phyloP scores from a whole-genome alignment of 192 early-diverging fungal species.

The Funneliformis mosseae region DNA sequence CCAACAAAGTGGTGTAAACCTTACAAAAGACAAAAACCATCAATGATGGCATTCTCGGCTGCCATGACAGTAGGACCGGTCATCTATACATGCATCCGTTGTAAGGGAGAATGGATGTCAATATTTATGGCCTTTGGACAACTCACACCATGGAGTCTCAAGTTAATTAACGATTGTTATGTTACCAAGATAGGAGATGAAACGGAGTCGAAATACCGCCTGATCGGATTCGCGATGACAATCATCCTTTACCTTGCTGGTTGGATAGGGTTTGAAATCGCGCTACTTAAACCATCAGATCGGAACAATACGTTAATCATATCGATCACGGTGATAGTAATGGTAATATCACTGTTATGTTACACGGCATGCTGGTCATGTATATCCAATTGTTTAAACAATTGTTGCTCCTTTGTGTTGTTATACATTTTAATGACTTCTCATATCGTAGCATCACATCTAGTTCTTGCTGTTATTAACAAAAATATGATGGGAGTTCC shows the following conservation, averaged over 20 bases:
- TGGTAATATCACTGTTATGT: not conserved
- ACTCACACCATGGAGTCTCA: slow-evolving; percentile 23
- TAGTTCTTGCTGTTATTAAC: not conserved
- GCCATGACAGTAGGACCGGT: not conserved
- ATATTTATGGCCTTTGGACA: slow-evolving; percentile 5
- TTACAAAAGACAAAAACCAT: not conserved
- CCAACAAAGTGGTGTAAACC: not conserved
- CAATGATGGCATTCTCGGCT: not conserved
- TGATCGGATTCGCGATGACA: not conserved
- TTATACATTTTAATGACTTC: not conserved
- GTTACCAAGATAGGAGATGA: not conserved
- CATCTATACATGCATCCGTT: slow-evolving; percentile 18
- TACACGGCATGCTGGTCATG: not conserved
- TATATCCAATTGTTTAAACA: not conserved
- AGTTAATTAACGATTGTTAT: slow-evolving; percentile 14
- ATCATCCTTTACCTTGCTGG: not conserved
- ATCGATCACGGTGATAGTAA: not conserved
- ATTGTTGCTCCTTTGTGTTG: not conserved
- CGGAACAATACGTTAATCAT: not conserved
- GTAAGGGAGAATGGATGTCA: not conserved
- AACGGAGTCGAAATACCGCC: not conserved
- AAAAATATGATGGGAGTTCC: slow-evolving; percentile 1
- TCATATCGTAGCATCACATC: slow-evolving; percentile 5
- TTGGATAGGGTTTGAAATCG: not conserved
- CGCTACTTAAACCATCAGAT: not conserved